Evolutionary conservation across 2,329 filamentous ascomycete species (phyloP).

Genomic region (Xylogone sp.): DNA sequence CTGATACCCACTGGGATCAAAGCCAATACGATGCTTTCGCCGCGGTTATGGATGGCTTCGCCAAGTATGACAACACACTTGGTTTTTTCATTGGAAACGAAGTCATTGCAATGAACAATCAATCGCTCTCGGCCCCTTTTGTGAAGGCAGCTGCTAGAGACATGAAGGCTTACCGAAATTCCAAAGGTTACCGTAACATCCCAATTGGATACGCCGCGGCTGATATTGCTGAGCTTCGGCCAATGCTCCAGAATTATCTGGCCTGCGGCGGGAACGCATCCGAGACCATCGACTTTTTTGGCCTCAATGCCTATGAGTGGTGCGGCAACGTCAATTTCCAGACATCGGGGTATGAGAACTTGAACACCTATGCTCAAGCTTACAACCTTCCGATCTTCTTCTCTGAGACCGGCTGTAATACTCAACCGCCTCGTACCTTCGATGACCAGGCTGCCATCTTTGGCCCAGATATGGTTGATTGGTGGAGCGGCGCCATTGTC

Average conservation of each 20-base stretch:
- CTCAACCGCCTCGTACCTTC: conserved; percentile 56
- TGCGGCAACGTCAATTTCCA: conserved; percentile 55
- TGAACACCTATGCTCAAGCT: conserved; percentile 62
- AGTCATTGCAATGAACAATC: conserved; percentile 62
- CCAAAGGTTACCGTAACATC: conserved; percentile 74
- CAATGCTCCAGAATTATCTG: conserved; percentile 66
- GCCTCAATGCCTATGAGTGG: conserved; percentile 83
- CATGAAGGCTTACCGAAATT: conserved; percentile 75
- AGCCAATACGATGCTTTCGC: conserved; percentile 66
- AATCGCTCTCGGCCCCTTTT: conserved; percentile 68
- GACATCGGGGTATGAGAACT: conserved; percentile 63
- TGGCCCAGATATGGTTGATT: conserved; percentile 64
- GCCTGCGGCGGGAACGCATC: conserved; percentile 69
- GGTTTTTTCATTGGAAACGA: conserved; percentile 90
- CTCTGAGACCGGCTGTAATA: conserved; percentile 84
- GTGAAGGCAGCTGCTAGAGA: conserved; percentile 80
- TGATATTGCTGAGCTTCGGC: conserved; percentile 68
- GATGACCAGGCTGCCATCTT: conserved; percentile 75
- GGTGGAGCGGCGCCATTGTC: conserved; percentile 74
- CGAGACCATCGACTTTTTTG: conserved; percentile 78
- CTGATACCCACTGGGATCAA: conserved; percentile 65
- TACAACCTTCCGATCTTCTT: conserved; percentile 88
- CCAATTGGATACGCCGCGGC: conserved; percentile 86
- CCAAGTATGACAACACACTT: conserved; percentile 72
- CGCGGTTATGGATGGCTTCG: conserved; percentile 73